phyloP scores from a whole-genome alignment of 2,329 filamentous ascomycete species.

The Mollisia scopiformis region DNA sequence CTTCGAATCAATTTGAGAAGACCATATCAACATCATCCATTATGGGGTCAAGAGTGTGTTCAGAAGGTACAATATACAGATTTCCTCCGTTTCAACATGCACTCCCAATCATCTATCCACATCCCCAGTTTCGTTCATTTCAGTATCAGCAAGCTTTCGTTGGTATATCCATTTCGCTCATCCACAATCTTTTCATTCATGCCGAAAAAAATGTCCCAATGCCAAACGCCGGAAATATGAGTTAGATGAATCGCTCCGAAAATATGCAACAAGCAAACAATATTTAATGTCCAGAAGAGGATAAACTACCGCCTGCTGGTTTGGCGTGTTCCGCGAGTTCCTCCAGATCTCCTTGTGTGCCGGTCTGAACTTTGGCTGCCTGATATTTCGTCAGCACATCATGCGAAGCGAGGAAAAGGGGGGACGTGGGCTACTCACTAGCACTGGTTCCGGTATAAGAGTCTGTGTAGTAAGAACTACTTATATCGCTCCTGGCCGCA shows the following conservation, averaged over 20 bases:
- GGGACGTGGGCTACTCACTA: conserved; percentile 31
- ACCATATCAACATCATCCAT: not conserved
- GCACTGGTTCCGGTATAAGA: conserved; percentile 37
- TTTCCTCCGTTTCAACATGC: not conserved
- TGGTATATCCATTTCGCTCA: not conserved
- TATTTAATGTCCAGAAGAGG: conserved; percentile 4
- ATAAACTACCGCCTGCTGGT: conserved; percentile 7
- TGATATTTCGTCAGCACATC: conserved; percentile 6
- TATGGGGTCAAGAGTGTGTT: not conserved
- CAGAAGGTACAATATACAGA: not conserved
- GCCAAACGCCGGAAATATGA: not conserved
- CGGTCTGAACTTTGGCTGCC: conserved; percentile 36
- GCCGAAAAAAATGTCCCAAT: not conserved
- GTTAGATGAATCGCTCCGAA: not conserved
- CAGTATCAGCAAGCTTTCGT: not conserved
- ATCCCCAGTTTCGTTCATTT: not conserved
- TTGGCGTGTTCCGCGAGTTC: conserved; percentile 17
- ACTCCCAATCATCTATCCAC: not conserved
- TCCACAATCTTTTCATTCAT: not conserved
- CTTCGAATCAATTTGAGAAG: not conserved
- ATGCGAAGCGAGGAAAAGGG: not conserved
- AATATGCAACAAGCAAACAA: not conserved
- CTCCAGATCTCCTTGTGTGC: conserved; percentile 30
- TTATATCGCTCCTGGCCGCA: conserved; percentile 27
- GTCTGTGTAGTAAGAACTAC: conserved; percentile 36